Conservation (phyloP, 139 green algal species). For the Edaphochlamys debaryana region DNA sequence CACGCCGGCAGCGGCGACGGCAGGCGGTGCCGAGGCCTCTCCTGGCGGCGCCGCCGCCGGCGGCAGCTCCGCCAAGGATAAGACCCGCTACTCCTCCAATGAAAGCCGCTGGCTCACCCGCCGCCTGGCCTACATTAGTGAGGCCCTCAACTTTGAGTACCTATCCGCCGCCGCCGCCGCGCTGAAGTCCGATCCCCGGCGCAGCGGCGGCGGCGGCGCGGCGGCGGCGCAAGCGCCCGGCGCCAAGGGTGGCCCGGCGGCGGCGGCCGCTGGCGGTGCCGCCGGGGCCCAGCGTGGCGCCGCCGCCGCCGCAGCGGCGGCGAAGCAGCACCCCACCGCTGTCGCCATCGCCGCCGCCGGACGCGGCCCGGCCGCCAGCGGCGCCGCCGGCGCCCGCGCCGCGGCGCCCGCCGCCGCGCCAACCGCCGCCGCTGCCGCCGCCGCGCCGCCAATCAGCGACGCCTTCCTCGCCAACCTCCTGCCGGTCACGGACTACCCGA, state of each 20-base stretch:
- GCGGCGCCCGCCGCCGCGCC: background rate
- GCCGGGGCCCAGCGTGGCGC: no score
- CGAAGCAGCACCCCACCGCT: no score
- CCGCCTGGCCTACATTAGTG: conserved; percentile 3
- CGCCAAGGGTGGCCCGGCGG: background rate
- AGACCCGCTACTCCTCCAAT: background rate
- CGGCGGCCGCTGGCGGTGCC: background rate
- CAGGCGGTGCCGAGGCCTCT: background rate
- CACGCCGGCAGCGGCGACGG: background rate
- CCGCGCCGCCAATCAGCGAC: background rate
- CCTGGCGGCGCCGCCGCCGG: background rate
- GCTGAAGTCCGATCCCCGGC: no score
- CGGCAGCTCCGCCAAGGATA: background rate
- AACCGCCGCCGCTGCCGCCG: background rate
- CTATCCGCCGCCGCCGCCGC: background rate
- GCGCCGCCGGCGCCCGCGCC: background rate
- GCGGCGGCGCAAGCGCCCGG: background rate
- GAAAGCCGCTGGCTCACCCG: conserved; percentile 25
- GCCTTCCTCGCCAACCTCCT: conserved; percentile 24
- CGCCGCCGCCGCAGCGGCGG: no score
- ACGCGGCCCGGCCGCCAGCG: background rate
- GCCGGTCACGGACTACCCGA: background rate
- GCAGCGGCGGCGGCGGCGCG: background rate
- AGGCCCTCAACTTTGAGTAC: conserved; percentile 26
- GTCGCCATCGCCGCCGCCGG: background rate